These are phyloP conservation scores for Wickerhamomyces tratensis DNA, from an alignment of 805 yeast genomes.

Conservation along the genomic window DNA sequence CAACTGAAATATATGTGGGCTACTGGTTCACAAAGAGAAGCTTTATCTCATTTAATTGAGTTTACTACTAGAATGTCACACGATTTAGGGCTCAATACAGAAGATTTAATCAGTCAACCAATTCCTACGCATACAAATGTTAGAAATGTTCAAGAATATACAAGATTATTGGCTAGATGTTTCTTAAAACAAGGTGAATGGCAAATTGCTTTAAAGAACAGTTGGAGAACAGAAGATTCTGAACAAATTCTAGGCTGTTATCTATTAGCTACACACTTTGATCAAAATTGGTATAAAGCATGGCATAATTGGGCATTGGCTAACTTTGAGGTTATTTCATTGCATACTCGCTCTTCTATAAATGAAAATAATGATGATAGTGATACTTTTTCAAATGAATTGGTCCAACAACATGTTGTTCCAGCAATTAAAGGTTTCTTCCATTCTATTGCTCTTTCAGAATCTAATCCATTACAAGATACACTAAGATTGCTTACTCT, in stretches of 20 bases:
- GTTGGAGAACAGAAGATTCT: constrained; percentile 73
- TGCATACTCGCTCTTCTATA: constrained; percentile 28
- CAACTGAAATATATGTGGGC: constrained; percentile 97
- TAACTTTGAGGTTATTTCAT: constrained; percentile 87
- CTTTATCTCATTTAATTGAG: constrained; percentile 74
- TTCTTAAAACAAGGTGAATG: constrained; percentile 98
- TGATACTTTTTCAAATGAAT: constrained; percentile 32
- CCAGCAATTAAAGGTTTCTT: constrained; percentile 96
- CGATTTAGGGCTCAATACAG: constrained; percentile 79
- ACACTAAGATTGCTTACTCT: constrained; percentile 80
- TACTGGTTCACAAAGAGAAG: constrained; percentile 79
- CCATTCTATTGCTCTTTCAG: constrained; percentile 84
- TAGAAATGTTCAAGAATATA: constrained; percentile 72
- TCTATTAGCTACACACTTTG: constrained; percentile 90
- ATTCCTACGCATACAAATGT: constrained; percentile 52
- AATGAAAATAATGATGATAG: constrained; percentile 20
- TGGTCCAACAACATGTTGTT: constrained; percentile 79
- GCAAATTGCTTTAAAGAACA: constrained; percentile 74
- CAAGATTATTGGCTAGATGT: constrained; percentile 83
- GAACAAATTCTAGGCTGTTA: constrained; percentile 88
- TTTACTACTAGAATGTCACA: constrained; percentile 87
- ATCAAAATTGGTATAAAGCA: constrained; percentile 90
- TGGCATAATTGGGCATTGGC: constrained; percentile 99
- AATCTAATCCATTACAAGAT: constrained; percentile 84
- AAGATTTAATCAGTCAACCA: constrained; percentile 80